Evolutionary conservation across 371 early-diverging fungal genomes (phyloP), one percentile per base, ranked within the genome.

Genomic region (Syncephalastrum sp.): DNA sequence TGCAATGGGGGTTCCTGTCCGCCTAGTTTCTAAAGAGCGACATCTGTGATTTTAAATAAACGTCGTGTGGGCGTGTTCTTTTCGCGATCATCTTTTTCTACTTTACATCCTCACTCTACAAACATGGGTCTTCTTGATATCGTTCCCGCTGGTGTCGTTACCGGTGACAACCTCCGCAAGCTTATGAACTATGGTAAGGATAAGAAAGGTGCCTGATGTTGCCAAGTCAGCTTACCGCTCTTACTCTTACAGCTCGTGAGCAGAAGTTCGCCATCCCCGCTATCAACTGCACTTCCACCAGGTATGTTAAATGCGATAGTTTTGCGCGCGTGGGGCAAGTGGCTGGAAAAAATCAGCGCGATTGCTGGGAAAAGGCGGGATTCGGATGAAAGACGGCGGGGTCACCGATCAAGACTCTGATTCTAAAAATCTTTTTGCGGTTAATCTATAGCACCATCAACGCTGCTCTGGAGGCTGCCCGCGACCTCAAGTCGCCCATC

Each of bases 211-310:
- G 2, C 10, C 17, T 47, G 15, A n/a, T 43, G 8, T 43, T 5
- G 8, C 10, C 19, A 43, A 5, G 3, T 53, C 1, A n/a, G 12
- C 54, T 54, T 45, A 16, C 24, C n/a, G 5, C 52, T 29, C 29
- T 16, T 10, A 3, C 24, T 48, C 51, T 10, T 44, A 14, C 61
- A 75, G 92, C 92, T 51, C 86, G 85, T 61, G 82, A 89, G 67
- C 78, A 94, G 65, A 70, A 79, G 42, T 94, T 92, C 61, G 95
- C 95, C 63, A 94, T 94, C 72, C 94, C 95, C 55, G 93, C 95
- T 56, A 87, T 94, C 78, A 94, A 94, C 85, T 92, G 92, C 85
- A 93, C 93, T 64, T 88, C 91, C 54, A 90, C 93, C 47, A 92
- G 76, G 76, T 72, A 75, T 12, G 38, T 33, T 8, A 33, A 60